Evolutionary conservation across 352 stramenopile species (phyloP).

Genomic region (Phytophthora pluvialis): DNA sequence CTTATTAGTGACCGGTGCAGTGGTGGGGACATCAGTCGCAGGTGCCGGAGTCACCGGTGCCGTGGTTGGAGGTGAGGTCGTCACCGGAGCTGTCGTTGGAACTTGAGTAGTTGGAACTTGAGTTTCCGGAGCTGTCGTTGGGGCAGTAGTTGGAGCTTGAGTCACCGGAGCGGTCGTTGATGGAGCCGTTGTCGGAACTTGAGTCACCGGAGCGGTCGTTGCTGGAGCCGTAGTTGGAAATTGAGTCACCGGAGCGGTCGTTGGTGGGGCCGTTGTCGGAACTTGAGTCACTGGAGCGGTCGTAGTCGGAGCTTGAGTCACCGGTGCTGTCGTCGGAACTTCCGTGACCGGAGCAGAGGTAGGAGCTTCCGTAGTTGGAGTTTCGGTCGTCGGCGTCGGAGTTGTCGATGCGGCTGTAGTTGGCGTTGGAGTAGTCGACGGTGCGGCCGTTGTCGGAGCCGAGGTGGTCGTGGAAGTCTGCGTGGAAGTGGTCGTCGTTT

Average conservation of each 20-base stretch:
- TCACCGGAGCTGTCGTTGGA: not conserved
- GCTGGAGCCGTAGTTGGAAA: too few species aligned
- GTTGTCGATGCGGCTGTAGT: not conserved
- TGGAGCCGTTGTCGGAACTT: conserved; percentile 4
- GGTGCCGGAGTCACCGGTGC: not conserved
- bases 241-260: conserved; percentile 3
- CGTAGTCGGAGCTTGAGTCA: conserved; percentile 4
- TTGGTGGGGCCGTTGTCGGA: conserved; percentile 1
- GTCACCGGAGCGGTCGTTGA: conserved; percentile 2
- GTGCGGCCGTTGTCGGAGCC: not conserved
- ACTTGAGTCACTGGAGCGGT: conserved; percentile 1
- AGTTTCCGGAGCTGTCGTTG: not conserved
- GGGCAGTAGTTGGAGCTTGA: not conserved
- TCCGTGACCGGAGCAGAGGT: not conserved
- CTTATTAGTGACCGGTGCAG: not conserved
- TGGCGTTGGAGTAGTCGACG: not conserved
- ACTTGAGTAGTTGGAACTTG: conserved; percentile 4
- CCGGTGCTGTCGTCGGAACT: not conserved
- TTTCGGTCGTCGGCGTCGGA: not conserved
- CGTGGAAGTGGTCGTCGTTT: conserved; percentile 12
- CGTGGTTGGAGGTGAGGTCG: not conserved
- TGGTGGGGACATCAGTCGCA: not conserved
- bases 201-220: not conserved
- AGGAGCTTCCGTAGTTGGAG: not conserved
- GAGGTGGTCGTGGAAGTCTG: conserved; percentile 11